Evolutionary conservation across 495 filamentous ascomycete genomes (phyloP), one percentile per base, ranked within the genome.

Genomic region (Tuber magnatum): DNA sequence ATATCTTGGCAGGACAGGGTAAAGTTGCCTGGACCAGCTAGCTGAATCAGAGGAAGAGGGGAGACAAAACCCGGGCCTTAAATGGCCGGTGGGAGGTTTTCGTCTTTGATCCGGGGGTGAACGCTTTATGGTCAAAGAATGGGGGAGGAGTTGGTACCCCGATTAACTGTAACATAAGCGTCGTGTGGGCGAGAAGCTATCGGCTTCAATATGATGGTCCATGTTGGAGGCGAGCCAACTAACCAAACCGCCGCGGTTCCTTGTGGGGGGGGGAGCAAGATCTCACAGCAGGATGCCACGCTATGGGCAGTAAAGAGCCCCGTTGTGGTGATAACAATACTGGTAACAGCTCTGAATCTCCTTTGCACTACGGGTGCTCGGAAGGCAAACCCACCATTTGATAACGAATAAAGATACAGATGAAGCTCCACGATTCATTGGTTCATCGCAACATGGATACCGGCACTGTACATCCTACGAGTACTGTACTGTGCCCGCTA

Each of bases 1-100:
- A 65, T 65, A 65, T 35, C 56, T 65, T 65, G 56, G 56, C 28
- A 35, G 56, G 18, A 65, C 56, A 35, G 56, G 56, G 56, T 65
- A 65, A 65, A 65, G 56, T 65, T 35, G 56, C 12, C n/a, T 35
- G 56, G 56, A 28, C 3, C 9, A 28, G n/a, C n/a, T 56, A 7
- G 24, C 48, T 61, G 3, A 61, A 61, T 32, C 3, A 28, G n/a
- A 28, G n/a, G n/a, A 65, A 28, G 56, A 35, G 28, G 56, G 4
- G 28, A 32, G 56, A 14, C 28, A 65, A 65, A 65, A 65, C 56
- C 56, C 56, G 28, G 56, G 4, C n/a, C 56, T 65, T 35, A 65
- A 65, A 65, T 65, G 56, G 56, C 14, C 14, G 12, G 56, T 20
- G 28, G 28, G 56, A 28, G 56, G 51, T 8, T 35, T 4, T 65